A percentile compares a stretch with the other conserved stretches of the same genome.
Evolutionary conservation across 75 land plant species (phyloP).

Genomic region (Cunninghamia lanceolata): DNA sequence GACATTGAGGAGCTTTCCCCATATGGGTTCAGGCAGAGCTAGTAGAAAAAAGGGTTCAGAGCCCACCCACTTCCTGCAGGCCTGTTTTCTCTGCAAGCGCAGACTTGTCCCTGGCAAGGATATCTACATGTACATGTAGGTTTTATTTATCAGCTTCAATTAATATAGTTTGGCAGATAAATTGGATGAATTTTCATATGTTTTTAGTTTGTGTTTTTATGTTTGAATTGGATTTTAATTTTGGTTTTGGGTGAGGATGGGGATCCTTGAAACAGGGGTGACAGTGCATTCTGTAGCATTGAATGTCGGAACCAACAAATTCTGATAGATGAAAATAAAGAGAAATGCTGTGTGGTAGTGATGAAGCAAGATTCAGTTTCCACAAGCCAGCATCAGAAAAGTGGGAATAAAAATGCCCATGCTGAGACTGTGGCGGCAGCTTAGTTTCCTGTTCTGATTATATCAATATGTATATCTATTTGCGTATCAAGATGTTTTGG

Average conservation of each 20-base stretch:
- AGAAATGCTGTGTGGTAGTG: conserved; percentile 33
- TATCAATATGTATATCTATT: background rate
- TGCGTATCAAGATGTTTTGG: background rate
- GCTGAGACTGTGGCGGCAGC: conserved; percentile 6
- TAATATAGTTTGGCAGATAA: background rate
- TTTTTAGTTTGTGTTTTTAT: background rate
- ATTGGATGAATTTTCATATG: background rate
- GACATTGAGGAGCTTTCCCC: background rate
- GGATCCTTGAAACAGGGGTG: conserved; percentile 44
- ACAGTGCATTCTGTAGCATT: conserved; percentile 68
- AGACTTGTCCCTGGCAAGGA: conserved; percentile 57
- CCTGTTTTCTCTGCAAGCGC: conserved; percentile 61
- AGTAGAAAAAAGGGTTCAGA: background rate
- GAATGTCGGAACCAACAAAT: conserved; percentile 67
- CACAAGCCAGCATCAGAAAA: conserved; percentile 10
- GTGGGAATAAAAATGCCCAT: background rate
- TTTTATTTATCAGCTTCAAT: background rate
- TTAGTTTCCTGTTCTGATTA: background rate
- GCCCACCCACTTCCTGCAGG: conserved; percentile 43
- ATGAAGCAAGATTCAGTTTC: conserved; percentile 18
- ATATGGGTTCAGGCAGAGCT: background rate
- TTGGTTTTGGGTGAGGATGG: conserved; percentile 7
- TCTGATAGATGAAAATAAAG: conserved; percentile 39
- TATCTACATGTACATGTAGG: conserved; percentile 78
- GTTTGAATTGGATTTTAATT: background rate